Evolutionary conservation across 2,329 filamentous ascomycete species (phyloP).

Genomic region (Penicillium sp.): DNA sequence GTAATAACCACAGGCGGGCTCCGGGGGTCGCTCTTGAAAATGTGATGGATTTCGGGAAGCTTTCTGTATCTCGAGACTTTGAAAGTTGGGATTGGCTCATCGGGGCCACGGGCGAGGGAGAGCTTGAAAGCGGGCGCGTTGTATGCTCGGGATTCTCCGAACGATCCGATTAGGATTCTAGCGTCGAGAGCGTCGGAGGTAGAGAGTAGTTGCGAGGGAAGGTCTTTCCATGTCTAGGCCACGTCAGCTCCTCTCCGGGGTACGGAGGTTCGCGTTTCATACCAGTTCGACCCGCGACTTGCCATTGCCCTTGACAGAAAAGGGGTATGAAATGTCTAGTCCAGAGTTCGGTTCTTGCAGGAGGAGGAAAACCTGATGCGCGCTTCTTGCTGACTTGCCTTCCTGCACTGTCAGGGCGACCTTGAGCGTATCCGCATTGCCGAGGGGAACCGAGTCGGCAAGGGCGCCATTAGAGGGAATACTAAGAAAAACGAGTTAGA

Average conservation of each 20-base stretch:
- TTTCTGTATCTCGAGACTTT: constrained; percentile 83
- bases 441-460: constrained; percentile 67
- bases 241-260: constrained; percentile 23
- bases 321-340: constrained; percentile 83
- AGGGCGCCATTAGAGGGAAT: constrained; percentile 65
- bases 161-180: constrained; percentile 84
- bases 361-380: constrained; percentile 92
- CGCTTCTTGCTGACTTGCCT: constrained; percentile 75
- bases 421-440: constrained; percentile 75
- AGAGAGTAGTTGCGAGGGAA: constrained; percentile 80
- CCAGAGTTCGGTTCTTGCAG: constrained; percentile 75
- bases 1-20: constrained; percentile 83
- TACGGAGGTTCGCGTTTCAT: constrained; percentile 39
- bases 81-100: constrained; percentile 62
- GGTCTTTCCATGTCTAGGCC: constrained; percentile 79
- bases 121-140: constrained; percentile 75
- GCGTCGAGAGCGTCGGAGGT: constrained; percentile 72
- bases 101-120: constrained; percentile 66
- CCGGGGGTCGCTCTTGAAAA: constrained; percentile 78
- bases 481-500: constrained; percentile 45
- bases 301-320: constrained; percentile 83
- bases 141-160: constrained; percentile 73
- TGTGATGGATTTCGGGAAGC: constrained; percentile 84
- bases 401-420: constrained; percentile 81
- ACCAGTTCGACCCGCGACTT: constrained; percentile 87